These are phyloP conservation scores for Phyllosticta ampelicida DNA, from an alignment of 2,329 filamentous ascomycete genomes.

Conservation along the genomic window DNA sequence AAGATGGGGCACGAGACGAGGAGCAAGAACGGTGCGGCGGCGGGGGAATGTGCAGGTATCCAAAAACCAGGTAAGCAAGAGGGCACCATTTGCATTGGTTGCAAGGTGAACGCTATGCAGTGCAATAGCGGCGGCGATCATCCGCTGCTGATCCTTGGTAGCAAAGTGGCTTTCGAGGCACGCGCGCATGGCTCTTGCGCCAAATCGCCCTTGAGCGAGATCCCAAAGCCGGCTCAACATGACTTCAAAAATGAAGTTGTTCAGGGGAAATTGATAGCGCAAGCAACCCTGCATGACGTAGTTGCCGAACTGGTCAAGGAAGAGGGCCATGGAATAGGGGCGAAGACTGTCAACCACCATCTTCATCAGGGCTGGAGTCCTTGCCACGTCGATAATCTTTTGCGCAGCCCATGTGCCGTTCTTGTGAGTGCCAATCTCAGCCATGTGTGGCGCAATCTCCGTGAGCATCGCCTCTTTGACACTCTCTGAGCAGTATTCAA, in stretches of 20 bases:
- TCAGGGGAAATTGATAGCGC: conserved; percentile 79
- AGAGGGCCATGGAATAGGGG: conserved; percentile 79
- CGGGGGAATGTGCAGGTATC: conserved; percentile 95
- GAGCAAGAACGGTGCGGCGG: conserved; percentile 82
- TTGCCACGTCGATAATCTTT: conserved; percentile 96
- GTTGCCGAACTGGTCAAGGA: conserved; percentile 96
- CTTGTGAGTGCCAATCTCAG: conserved; percentile 96
- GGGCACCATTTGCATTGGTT: conserved; percentile 88
- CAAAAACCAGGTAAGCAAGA: conserved; percentile 93
- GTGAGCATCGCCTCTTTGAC: conserved; percentile 84
- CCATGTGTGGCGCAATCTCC: conserved; percentile 81
- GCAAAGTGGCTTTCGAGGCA: conserved; percentile 94
- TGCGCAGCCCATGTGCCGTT: conserved; percentile 99
- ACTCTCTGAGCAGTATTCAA: conserved; percentile 87
- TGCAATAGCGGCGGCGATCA: conserved; percentile 91
- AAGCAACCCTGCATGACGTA: conserved; percentile 96
- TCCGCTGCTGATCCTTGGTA: conserved; percentile 87
- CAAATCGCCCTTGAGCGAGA: conserved; percentile 82
- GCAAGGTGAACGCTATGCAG: conserved; percentile 92
- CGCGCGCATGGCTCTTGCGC: conserved; percentile 89
- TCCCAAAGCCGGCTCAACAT: conserved; percentile 96
- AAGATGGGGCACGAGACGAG: conserved; percentile 81
- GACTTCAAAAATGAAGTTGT: conserved; percentile 95
- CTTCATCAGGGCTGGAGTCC: conserved; percentile 70
- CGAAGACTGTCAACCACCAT: conserved; percentile 76